phyloP scores from a whole-genome alignment of 2,329 filamentous ascomycete species.

The Arthrobotrys sinensis region DNA sequence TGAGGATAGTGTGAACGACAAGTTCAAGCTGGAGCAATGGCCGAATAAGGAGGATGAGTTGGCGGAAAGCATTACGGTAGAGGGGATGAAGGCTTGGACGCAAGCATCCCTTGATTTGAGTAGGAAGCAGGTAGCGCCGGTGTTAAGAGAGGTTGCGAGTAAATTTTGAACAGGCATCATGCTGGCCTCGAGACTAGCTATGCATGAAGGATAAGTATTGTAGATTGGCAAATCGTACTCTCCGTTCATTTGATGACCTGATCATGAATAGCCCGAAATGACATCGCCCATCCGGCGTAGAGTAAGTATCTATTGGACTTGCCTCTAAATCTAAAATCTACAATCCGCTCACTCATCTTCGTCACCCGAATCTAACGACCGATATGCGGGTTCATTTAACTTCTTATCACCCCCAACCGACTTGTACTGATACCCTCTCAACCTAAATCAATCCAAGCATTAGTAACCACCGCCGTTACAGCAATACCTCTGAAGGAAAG shows the following conservation, averaged over 20 bases:
- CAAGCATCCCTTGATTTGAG: conserved; percentile 76
- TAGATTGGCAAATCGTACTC: conserved; percentile 70
- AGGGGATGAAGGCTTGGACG: conserved; percentile 76
- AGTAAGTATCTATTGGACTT: conserved; percentile 66
- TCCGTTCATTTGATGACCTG: conserved; percentile 67
- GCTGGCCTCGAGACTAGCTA: too few relatives aligned
- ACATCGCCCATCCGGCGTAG: not conserved
- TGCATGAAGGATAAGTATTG: conserved; percentile 69
- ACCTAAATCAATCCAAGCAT: conserved; percentile 66
- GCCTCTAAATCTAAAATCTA: conserved; percentile 73
- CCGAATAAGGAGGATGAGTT: conserved; percentile 68
- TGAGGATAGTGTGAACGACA: conserved; percentile 67
- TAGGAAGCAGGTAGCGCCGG: conserved; percentile 79
- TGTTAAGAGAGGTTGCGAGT: conserved; percentile 72
- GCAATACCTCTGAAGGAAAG: not conserved
- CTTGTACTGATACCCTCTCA: conserved; percentile 87
- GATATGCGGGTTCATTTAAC: conserved; percentile 79
- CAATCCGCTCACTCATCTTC: conserved; percentile 66
- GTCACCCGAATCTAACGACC: conserved; percentile 71
- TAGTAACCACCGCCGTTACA: not conserved
- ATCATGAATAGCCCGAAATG: not conserved
- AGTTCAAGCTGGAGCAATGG: conserved; percentile 74
- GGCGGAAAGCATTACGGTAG: conserved; percentile 68
- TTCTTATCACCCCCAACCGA: conserved; percentile 76
- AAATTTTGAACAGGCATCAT: conserved; percentile 65